Evolutionary conservation across 1,284 basidiomycete genomes (phyloP), one percentile per base, ranked within the genome.

Genomic region (Trametes sp.): DNA sequence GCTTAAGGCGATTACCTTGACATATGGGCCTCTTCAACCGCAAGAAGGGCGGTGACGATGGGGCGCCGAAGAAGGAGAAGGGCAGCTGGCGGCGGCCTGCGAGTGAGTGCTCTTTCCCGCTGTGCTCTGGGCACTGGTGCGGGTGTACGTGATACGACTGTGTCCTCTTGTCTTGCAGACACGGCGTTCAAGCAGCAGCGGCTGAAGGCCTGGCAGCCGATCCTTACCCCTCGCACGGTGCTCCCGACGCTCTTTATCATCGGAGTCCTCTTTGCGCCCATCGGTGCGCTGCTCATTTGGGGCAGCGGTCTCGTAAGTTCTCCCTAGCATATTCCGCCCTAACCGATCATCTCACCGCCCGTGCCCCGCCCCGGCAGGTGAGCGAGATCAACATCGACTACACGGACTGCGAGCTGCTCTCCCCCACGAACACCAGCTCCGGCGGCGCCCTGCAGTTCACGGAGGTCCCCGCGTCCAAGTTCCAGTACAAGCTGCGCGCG

Each of bases 151-250:
- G 35, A 36, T 36, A 24, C 42, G 42, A 45, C 7, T 57, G 44
- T 51, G 55, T 56, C 56, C n/a, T n/a, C n/a, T n/a, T 35, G 19
- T 48, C 28, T 38, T 41, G 45, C 73, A 87, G 95, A 98, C 80
- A 99, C 97, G 55, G 97, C 97, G 48, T 98, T 98, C 87, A 98
- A 98, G 81, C 98, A 99, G 78, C 98, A 99, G 79, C 93, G 98
- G 61, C 87, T 99, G 74, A 98, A 98, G 81, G 98, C 98, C 72
- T 99, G 98, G 98, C 98, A 99, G 84, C 98, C 98, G 21, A 98
- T 99, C 75, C 85, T 99, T 45, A 98, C 97, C 0, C 98, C 98
- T 3, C 95, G 95, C 78, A 97, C 96, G 1, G 98, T 99, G 16
- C 85, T 99, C 13, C 98, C 98, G 6, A 97, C 96, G 1, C 87